A percentile compares a stretch with the other conserved stretches of the same genome.
These are phyloP conservation scores for Ustilago esculenta DNA, from an alignment of 1,284 basidiomycete species.

Conservation along the genomic window DNA sequence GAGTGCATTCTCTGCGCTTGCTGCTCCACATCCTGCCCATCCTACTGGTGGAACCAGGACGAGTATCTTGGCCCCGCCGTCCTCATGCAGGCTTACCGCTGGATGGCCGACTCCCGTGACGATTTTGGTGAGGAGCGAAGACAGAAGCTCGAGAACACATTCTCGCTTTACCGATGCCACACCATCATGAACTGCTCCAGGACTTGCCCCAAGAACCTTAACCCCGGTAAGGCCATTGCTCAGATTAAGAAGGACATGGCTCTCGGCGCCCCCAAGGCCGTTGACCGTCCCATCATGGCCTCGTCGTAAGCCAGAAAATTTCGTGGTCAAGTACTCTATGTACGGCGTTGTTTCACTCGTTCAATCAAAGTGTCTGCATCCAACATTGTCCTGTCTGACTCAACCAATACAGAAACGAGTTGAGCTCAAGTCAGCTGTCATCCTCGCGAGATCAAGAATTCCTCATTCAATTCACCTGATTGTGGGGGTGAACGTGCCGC, in stretches of 20 bases:
- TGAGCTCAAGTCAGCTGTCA: no score
- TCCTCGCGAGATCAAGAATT: no score
- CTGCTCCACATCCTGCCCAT: slow-evolving; percentile 90
- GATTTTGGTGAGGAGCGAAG: slow-evolving; percentile 81
- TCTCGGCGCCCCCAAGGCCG: slow-evolving; percentile 54
- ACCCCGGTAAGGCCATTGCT: slow-evolving; percentile 69
- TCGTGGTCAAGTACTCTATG: no score
- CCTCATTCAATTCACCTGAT: no score
- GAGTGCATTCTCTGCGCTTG: slow-evolving; percentile 73
- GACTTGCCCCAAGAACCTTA: slow-evolving; percentile 95
- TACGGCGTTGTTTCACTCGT: slow-evolving; percentile 4
- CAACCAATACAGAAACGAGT: no score
- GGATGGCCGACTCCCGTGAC: slow-evolving; percentile 98
- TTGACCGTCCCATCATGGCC: slow-evolving; percentile 59
- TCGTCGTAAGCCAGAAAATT: slow-evolving; percentile 33
- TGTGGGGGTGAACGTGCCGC: no score
- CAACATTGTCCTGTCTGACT: no score
- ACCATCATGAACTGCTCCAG: slow-evolving; percentile 97
- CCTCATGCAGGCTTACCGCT: slow-evolving; percentile 82
- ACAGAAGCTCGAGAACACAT: slow-evolving; percentile 91
- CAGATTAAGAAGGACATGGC: slow-evolving; percentile 67
- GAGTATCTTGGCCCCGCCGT: slow-evolving; percentile 97
- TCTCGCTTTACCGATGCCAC: slow-evolving; percentile 81
- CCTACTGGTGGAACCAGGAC: slow-evolving; percentile 99
- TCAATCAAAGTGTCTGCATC: slow-evolving; percentile 9